Evolutionary conservation across 1,139 yeast genomes (phyloP).

Genomic region (Yamadazyma sp.): DNA sequence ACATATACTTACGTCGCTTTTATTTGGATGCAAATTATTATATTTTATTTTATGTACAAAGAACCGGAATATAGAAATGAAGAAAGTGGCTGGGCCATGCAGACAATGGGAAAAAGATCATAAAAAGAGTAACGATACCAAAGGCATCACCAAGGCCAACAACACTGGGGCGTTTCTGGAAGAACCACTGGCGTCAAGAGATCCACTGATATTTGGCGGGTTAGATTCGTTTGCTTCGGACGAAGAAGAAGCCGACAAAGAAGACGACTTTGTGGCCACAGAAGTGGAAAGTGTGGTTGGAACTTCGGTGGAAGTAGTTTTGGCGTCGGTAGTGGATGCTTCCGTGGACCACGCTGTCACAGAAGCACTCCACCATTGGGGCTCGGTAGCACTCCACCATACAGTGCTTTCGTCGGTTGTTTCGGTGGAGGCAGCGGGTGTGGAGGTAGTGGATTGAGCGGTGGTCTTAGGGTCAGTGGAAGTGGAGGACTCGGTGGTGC

Average conservation of each 20-base stretch:
- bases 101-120: not conserved
- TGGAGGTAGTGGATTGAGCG: slow-evolving; percentile 5
- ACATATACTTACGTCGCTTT: not conserved
- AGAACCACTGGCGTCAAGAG: slow-evolving; percentile 8
- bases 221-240: not conserved
- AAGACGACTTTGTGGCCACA: not conserved
- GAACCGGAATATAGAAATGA: not conserved
- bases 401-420: slow-evolving; percentile 6
- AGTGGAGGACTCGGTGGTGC: slow-evolving; percentile 1
- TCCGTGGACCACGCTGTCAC: slow-evolving; percentile 2
- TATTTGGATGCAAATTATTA: slow-evolving; percentile 3
- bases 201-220: slow-evolving; percentile 5
- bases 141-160: slow-evolving; percentile 5
- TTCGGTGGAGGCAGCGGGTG: slow-evolving; percentile 1
- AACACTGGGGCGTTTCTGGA: slow-evolving; percentile 3
- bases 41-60: not conserved
- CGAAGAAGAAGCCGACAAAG: not conserved
- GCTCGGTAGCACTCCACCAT: slow-evolving; percentile 12
- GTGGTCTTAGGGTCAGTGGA: slow-evolving; percentile 2
- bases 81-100: not conserved
- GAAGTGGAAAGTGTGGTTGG: slow-evolving; percentile 3
- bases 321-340: slow-evolving; percentile 2
- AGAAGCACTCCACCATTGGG: slow-evolving; percentile 10
- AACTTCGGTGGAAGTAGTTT: not conserved
- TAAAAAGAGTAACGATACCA: slow-evolving; percentile 3